A percentile compares a stretch with the other conserved stretches of the same genome.
These are phyloP conservation scores for Xylogone sp. DNA, from an alignment of 2,329 filamentous ascomycete species.

Conservation along the genomic window DNA sequence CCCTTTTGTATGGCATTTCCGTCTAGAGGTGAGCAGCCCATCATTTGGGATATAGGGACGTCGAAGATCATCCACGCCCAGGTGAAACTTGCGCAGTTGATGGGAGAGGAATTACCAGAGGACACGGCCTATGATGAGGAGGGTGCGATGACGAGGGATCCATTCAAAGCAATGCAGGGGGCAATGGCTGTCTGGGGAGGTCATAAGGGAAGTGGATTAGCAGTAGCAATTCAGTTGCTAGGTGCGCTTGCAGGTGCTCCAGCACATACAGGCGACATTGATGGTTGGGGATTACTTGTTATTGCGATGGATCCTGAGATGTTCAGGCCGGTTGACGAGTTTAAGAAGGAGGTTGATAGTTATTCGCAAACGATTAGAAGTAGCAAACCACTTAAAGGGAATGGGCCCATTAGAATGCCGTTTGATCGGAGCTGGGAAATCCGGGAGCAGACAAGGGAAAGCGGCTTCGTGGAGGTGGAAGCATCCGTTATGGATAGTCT, in stretches of 20 bases:
- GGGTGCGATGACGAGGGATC: neutral
- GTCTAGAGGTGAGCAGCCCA: neutral
- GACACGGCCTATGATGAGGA: neutral
- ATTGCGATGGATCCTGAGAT: slow-evolving; percentile 2
- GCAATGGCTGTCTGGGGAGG: neutral
- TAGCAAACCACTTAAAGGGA: neutral
- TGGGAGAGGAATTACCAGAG: neutral
- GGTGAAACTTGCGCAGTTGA: neutral
- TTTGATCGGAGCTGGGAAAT: slow-evolving; percentile 2
- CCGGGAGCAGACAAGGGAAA: neutral
- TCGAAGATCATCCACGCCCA: neutral
- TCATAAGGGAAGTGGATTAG: neutral
- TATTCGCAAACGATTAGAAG: slow-evolving; percentile 1
- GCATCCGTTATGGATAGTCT: neutral
- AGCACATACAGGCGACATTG: neutral
- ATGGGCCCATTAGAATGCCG: slow-evolving; percentile 1
- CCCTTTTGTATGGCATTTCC: neutral
- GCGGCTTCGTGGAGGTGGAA: neutral
- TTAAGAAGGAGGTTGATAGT: neutral
- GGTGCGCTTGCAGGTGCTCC: neutral
- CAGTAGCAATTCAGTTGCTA: slow-evolving; percentile 1
- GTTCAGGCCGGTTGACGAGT: slow-evolving; percentile 1
- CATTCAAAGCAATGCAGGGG: neutral
- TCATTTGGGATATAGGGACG: neutral
- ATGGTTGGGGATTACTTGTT: neutral